Percentiles rank a stretch among this genome's conserved stretches.
Evolutionary conservation across 768 basidiomycete species (phyloP).

Genomic region (Pleurotus sapidus): DNA sequence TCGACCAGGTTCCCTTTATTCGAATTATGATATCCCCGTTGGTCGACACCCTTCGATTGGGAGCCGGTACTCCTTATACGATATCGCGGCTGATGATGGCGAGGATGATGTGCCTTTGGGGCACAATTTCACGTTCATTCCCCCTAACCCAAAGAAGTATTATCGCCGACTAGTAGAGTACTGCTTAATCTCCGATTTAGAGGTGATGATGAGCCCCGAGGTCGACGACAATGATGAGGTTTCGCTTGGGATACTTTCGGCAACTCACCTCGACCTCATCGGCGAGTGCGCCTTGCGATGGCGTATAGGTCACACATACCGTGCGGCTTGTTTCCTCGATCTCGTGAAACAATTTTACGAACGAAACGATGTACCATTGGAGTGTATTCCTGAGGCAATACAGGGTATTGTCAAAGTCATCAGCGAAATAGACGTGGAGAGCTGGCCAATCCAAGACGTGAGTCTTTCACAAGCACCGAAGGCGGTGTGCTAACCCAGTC

Average conservation of each 20-base stretch:
- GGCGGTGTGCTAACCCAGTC: background rate
- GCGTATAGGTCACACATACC: conserved; percentile 81
- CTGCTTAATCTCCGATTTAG: conserved; percentile 82
- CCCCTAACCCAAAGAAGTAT: conserved; percentile 80
- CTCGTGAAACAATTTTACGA: conserved; percentile 86
- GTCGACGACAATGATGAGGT: conserved; percentile 97
- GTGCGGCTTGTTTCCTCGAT: conserved; percentile 78
- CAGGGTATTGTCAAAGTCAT: conserved; percentile 68
- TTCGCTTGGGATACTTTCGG: conserved; percentile 84
- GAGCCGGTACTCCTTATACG: conserved; percentile 62
- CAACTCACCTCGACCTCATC: conserved; percentile 76
- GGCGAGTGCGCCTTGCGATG: conserved; percentile 88
- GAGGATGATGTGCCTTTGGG: conserved; percentile 74
- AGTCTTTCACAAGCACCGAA: conserved; percentile 26
- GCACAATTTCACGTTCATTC: conserved; percentile 86
- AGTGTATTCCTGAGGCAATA: conserved; percentile 91
- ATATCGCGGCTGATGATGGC: conserved; percentile 29
- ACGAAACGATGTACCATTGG: conserved; percentile 86
- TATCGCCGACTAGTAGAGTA: conserved; percentile 83
- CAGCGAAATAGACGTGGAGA: conserved; percentile 64
- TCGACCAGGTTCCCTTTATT: conserved; percentile 61
- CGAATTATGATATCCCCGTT: conserved; percentile 30
- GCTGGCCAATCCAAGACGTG: conserved; percentile 85
- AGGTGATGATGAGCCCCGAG: conserved; percentile 84
- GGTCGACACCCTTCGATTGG: conserved; percentile 61